Conservation (phyloP, 2,329 filamentous ascomycete species). For the Trichoderma sp. region DNA sequence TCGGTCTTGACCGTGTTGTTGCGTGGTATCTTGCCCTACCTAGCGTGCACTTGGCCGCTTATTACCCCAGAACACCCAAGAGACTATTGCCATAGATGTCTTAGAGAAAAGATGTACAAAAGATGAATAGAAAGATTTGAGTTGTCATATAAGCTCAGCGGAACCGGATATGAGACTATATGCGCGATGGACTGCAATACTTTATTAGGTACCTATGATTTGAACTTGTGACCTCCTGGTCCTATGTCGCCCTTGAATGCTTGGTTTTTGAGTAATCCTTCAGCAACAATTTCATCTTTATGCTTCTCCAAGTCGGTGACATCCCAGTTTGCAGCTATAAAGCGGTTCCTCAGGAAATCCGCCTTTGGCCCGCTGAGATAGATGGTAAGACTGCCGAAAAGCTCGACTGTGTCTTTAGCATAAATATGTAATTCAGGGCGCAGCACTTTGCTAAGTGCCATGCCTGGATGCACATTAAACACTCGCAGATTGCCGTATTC, state of each 20-base stretch:
- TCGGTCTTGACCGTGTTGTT: conserved; percentile 67
- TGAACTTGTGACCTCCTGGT: not conserved
- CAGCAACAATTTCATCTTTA: not conserved
- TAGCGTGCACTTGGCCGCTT: conserved; percentile 58
- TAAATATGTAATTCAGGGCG: not conserved
- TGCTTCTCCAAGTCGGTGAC: not conserved
- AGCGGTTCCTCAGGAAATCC: not conserved
- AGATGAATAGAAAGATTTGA: not conserved
- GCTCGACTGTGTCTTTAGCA: not conserved
- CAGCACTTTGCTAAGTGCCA: not conserved
- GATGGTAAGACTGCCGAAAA: not conserved
- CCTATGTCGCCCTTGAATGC: not conserved
- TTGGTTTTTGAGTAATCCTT: not conserved
- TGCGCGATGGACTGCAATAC: not conserved
- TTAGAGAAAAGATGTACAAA: not conserved
- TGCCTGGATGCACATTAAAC: not conserved
- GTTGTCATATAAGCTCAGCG: not conserved
- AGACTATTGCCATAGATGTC: conserved; percentile 51
- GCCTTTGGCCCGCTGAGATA: not conserved
- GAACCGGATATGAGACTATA: not conserved
- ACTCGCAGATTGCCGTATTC: not conserved
- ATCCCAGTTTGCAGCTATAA: not conserved
- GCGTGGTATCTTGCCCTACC: conserved; percentile 62
- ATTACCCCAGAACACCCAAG: conserved; percentile 63
- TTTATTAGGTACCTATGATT: not conserved